Percentiles rank a stretch among this genome's conserved stretches.
Evolutionary conservation across 208 protist genomes (phyloP).

Genomic region (Trypanosomatidae sp.): DNA sequence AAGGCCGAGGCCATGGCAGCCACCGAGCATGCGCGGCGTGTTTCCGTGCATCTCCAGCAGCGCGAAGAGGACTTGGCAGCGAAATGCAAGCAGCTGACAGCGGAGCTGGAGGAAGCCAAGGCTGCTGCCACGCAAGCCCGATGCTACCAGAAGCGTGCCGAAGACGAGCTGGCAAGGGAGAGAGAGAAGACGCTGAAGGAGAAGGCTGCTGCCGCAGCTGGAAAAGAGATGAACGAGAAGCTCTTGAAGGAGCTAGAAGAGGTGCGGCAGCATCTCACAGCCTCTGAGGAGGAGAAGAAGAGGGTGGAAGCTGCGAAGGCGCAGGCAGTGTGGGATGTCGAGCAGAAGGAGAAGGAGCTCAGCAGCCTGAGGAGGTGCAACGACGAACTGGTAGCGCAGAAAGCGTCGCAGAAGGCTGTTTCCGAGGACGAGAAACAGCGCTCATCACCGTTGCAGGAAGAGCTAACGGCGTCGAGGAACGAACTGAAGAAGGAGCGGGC

Average conservation of each 20-base stretch:
- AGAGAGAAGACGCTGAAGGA: constrained; percentile 12
- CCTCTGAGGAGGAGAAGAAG: constrained; percentile 18
- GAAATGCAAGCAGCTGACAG: constrained; percentile 33
- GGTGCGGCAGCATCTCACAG: constrained; percentile 18
- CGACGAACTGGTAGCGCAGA: constrained; percentile 13
- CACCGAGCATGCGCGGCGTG: constrained; percentile 16
- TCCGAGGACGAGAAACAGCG: constrained; percentile 17
- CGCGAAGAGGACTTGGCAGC: constrained; percentile 30
- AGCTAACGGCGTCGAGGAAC: constrained; percentile 13
- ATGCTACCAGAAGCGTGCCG: constrained; percentile 19
- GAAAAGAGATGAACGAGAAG: constrained; percentile 9
- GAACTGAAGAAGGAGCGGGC: constrained; percentile 18
- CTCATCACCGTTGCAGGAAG: constrained; percentile 3
- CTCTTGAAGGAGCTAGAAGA: constrained; percentile 30
- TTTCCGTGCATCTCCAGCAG: constrained; percentile 22
- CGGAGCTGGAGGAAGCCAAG: constrained; percentile 35
- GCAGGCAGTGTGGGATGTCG: constrained; percentile 6
- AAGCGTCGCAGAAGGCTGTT: constrained; percentile 22
- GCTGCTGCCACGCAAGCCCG: constrained; percentile 32
- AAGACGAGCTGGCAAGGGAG: constrained; percentile 37
- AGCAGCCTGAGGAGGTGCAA: constrained; percentile 11
- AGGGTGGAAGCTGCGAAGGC: constrained; percentile 16
- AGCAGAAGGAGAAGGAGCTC: constrained; percentile 21
- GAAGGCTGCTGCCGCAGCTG: constrained; percentile 2
- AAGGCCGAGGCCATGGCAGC: constrained; percentile 29